Percentiles rank a stretch among this genome's conserved stretches.
Evolutionary conservation across 345 rosid genomes (phyloP).

Genomic region (Cardamine occulta): DNA sequence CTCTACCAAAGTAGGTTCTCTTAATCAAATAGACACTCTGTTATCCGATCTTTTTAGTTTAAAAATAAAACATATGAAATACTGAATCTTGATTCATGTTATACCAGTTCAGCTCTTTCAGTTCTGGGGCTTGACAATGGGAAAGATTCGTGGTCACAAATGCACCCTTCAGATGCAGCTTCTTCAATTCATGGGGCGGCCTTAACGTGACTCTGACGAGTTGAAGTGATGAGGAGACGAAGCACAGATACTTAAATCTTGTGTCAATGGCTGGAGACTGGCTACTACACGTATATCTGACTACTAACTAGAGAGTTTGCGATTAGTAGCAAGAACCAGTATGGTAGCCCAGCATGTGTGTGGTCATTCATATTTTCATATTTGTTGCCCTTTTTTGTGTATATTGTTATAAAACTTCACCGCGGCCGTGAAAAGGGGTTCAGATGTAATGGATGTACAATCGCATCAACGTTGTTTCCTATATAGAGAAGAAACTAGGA

Average conservation of each 20-base stretch:
- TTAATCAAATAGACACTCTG: conserved; percentile 11
- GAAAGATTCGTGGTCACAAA: conserved; percentile 48
- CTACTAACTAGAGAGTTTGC: conserved; percentile 37
- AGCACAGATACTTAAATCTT: conserved; percentile 26
- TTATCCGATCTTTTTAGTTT: not conserved
- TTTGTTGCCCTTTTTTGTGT: conserved; percentile 8
- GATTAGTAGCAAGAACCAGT: conserved; percentile 31
- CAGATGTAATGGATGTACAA: conserved; percentile 30
- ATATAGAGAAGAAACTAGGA: conserved; percentile 29
- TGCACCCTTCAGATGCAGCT: conserved; percentile 63
- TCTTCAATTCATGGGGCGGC: conserved; percentile 65
- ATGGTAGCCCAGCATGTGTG: conserved; percentile 28
- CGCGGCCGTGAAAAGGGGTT: conserved; percentile 23
- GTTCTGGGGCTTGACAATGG: conserved; percentile 75
- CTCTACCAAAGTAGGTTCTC: conserved; percentile 68
- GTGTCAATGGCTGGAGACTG: conserved; percentile 28
- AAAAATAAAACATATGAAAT: not conserved
- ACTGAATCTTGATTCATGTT: conserved; percentile 27
- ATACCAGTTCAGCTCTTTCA: conserved; percentile 68
- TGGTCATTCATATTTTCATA: conserved; percentile 27
- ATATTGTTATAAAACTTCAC: conserved; percentile 16
- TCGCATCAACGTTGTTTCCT: conserved; percentile 29
- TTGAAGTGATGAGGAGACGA: conserved; percentile 29
- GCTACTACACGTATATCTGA: conserved; percentile 37
- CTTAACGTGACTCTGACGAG: conserved; percentile 47